Evolutionary conservation across 1,284 basidiomycete species (phyloP), one percentile per base, ranked within the genome.

Genomic region (Dichomitus squalens): DNA sequence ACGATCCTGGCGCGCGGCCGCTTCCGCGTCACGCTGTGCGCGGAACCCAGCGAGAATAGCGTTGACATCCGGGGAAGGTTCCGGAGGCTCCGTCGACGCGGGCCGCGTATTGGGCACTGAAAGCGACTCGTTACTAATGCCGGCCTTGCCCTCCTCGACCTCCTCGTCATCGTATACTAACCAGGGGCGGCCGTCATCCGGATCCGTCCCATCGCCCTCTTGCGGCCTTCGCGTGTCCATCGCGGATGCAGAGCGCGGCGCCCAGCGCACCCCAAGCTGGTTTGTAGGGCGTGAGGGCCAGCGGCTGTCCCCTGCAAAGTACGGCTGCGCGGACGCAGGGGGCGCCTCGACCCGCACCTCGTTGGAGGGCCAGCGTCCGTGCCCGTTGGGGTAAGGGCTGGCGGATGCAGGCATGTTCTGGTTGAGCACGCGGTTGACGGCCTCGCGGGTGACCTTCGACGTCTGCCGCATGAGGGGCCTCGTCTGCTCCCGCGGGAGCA

Each of bases 401-500:
- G 60, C 56, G 11, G 54, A 63, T 14, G 41, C 43, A 12, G 58
- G 55, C 27, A 38, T n/a, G 47, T 47, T 54, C 21, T 33, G 52
- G 25, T 53, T 49, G 29, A 20, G 47, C 23, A 39, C 59, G 31
- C 58, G 60, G 29, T 48, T 57, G 11, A 63, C 58, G 21, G 60
- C 59, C 31, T 56, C 50, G 16, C 59, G 57, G n/a, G 64, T 55
- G 8, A 64, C 58, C 58, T 57, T 57, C 48, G 62, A 60, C 39
- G 69, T 66, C 43, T 63, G 59, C 36, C 68, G 59, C 50, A 68
- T 59, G 46, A 70, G 62, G 39, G 61, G 53, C 7, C 63, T 53
- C n/a, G 66, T 64, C 44, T 71, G 67, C 20, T 64, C 62, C 20
- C 59, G 66, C 20, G 68, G 64, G 9, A 70, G 59, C 29, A 73